Evolutionary conservation across 2,329 filamentous ascomycete species (phyloP).

Genomic region (Exophiala bonariae): DNA sequence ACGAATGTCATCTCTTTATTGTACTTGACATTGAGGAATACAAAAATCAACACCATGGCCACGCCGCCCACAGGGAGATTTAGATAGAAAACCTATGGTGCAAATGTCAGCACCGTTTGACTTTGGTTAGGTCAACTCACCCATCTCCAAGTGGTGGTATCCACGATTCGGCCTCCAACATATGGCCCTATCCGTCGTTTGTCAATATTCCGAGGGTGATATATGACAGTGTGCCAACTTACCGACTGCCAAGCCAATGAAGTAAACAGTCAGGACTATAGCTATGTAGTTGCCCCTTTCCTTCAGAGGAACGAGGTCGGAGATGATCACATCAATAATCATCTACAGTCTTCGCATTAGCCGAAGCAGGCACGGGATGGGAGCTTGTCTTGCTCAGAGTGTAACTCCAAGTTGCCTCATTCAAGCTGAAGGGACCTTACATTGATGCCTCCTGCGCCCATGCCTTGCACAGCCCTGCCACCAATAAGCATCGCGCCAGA

Average conservation of each 20-base stretch:
- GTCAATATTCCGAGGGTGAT: slow-evolving; percentile 28
- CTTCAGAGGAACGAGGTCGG: slow-evolving; percentile 40
- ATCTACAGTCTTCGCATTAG: slow-evolving; percentile 17
- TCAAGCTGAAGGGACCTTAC: too few species aligned
- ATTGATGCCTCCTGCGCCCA: slow-evolving; percentile 47
- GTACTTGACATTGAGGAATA: background rate
- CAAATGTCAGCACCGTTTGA: too few species aligned
- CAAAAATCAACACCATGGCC: slow-evolving; percentile 49
- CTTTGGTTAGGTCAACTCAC: slow-evolving; percentile 30
- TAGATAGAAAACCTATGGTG: slow-evolving; percentile 44
- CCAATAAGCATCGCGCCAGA: slow-evolving; percentile 57
- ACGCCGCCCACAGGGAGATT: slow-evolving; percentile 56
- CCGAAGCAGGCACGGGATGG: too few species aligned
- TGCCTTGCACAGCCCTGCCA: slow-evolving; percentile 57
- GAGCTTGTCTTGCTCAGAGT: too few species aligned
- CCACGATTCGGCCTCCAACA: slow-evolving; percentile 61
- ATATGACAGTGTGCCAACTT: too few species aligned
- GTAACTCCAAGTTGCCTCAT: too few species aligned
- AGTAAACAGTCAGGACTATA: slow-evolving; percentile 24
- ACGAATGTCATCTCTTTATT: background rate
- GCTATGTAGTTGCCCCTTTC: slow-evolving; percentile 33
- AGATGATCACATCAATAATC: slow-evolving; percentile 50
- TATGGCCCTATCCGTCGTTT: slow-evolving; percentile 51
- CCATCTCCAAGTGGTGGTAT: slow-evolving; percentile 68
- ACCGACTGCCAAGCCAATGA: slow-evolving; percentile 47